Evolutionary conservation across 192 early-diverging fungal species (phyloP), one percentile per base, ranked within the genome.

Genomic region (Dispira parvispora): DNA sequence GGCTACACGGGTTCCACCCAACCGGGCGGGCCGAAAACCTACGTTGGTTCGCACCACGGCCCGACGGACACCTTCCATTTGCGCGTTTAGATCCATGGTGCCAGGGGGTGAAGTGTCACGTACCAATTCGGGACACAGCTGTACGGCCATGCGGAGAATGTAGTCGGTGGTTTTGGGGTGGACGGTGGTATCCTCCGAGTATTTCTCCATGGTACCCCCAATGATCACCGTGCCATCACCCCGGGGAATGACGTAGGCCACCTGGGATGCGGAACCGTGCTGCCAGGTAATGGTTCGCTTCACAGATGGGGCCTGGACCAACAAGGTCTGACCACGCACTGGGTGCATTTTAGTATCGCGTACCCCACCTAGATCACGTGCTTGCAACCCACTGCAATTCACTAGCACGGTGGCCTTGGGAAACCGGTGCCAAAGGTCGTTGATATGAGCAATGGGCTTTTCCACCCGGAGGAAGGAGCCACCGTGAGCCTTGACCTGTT

Each of bases 161-260:
- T 68, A 69, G n/a, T 76, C 67, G 45, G 72, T 69, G 2, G 72
- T 78, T 9, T 62, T 60, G 20, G 67, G 58, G 38, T 73, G 67
- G 25, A 71, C 28, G 2, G 52, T 38, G 3, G 32, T 38, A 38
- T 38, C 32, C 32, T 38, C 3, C 6, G 32, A 38, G 32, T 38
- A 38, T 38, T 38, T 38, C 32, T 38, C 32, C 32, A 38, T 38
- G 3, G 88, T 88, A 10, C 88, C 87, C 26, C 89, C 91, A 0
- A 92, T 64, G 45, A 90, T 72, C 38, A 90, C 87, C 44, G 78
- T 77, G 12, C 87, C 88, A 65, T 87, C 79, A 14, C 77, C 76
- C 14, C 89, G 77, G 4, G 89, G 91, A 61, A 94, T 94, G n/a
- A 92, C 79, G 70, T 94, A 94, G 45, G 32, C 32, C 32, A 38